These are phyloP conservation scores for Priceomyces carsonii DNA, from an alignment of 805 yeast species.

Conservation along the genomic window DNA sequence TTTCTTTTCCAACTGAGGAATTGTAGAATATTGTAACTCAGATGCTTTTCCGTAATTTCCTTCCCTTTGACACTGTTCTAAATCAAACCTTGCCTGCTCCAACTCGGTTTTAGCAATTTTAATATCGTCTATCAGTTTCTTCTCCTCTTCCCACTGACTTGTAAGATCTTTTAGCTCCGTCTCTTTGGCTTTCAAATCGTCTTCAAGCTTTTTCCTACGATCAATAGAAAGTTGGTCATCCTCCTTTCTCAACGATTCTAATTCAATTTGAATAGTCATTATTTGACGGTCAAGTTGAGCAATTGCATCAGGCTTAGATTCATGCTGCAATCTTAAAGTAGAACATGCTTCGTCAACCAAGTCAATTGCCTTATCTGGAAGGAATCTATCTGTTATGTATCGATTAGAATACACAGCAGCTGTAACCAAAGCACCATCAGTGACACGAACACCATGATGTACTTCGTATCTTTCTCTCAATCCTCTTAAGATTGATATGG, in stretches of 20 bases:
- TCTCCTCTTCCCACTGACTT: slow-evolving; percentile 84
- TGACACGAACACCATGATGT: slow-evolving; percentile 94
- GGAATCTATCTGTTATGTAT: slow-evolving; percentile 84
- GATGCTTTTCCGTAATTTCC: slow-evolving; percentile 90
- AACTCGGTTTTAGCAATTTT: slow-evolving; percentile 79
- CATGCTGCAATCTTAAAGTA: slow-evolving; percentile 90
- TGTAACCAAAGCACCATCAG: slow-evolving; percentile 89
- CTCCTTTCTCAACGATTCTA: slow-evolving; percentile 91
- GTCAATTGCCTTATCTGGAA: slow-evolving; percentile 97
- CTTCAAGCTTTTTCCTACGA: slow-evolving; percentile 71
- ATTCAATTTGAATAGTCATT: slow-evolving; percentile 92
- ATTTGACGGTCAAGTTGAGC: slow-evolving; percentile 84
- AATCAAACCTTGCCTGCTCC: slow-evolving; percentile 80
- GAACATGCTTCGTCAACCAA: slow-evolving; percentile 97
- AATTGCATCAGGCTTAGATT: slow-evolving; percentile 93
- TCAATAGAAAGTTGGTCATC: slow-evolving; percentile 83
- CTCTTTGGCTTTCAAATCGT: slow-evolving; percentile 60
- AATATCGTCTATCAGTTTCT: slow-evolving; percentile 69
- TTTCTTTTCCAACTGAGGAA: slow-evolving; percentile 73
- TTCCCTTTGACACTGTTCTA: slow-evolving; percentile 79
- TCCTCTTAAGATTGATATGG: slow-evolving; percentile 90
- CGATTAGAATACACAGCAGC: slow-evolving; percentile 90
- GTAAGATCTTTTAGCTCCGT: slow-evolving; percentile 72
- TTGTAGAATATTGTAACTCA: slow-evolving; percentile 80
- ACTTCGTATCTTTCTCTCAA: slow-evolving; percentile 93